Evolutionary conservation across 768 basidiomycete species (phyloP).

Genomic region (Hericium erinaceus): DNA sequence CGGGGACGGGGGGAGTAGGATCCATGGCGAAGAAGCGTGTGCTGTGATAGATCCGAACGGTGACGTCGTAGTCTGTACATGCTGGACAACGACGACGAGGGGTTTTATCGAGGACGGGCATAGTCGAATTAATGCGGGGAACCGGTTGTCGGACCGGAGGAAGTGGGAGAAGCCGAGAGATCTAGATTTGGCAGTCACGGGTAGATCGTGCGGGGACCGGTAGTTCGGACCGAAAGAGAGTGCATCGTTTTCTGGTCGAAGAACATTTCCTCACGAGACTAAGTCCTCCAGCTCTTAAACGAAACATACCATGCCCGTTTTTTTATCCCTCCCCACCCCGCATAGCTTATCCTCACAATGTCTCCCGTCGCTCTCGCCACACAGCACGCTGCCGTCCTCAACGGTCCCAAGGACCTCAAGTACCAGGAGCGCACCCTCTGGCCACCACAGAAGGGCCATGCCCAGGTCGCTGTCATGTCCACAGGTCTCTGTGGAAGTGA

Average conservation of each 20-base stretch:
- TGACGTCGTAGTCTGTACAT: too few relatives aligned
- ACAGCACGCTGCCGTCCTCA: constrained; percentile 70
- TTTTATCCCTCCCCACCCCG: constrained; percentile 15
- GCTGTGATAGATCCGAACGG: too few relatives aligned
- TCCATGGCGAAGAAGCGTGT: constrained; percentile 30
- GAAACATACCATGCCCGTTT: constrained; percentile 13
- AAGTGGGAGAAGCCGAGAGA: neutral
- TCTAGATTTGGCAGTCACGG: neutral
- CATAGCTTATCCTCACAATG: constrained; percentile 22
- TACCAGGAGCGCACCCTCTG: constrained; percentile 65
- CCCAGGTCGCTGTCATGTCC: constrained; percentile 67
- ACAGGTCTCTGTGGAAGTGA: constrained; percentile 92
- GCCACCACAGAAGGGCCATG: constrained; percentile 64
- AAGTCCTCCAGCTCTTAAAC: constrained; percentile 13
- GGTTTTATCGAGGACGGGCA: too few relatives aligned
- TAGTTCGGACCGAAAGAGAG: neutral
- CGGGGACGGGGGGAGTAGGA: constrained; percentile 37
- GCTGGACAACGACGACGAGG: too few relatives aligned
- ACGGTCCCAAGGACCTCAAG: constrained; percentile 76
- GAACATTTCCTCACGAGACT: constrained; percentile 25
- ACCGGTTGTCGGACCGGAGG: too few relatives aligned
- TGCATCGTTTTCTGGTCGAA: neutral
- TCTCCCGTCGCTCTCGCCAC: constrained; percentile 40
- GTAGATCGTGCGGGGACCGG: neutral
- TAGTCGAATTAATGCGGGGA: too few relatives aligned